These are phyloP conservation scores for Wickerhamomyces bovis DNA, from an alignment of 805 yeast species.

Conservation along the genomic window DNA sequence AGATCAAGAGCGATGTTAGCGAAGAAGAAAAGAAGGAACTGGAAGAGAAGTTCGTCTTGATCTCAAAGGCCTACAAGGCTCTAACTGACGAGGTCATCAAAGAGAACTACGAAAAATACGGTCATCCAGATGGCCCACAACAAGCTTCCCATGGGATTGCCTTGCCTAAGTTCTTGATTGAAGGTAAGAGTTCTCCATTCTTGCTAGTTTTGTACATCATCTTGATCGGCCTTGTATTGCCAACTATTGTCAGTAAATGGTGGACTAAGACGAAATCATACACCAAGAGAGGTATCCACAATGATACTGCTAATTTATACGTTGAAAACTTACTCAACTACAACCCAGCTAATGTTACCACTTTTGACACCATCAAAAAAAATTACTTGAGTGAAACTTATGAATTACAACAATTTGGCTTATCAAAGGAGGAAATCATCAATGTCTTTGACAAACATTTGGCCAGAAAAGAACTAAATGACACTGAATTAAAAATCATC, in stretches of 20 bases:
- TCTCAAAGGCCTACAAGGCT: conserved; percentile 90
- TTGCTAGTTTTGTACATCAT: conserved; percentile 60
- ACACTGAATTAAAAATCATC: conserved; percentile 47
- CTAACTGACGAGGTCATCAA: conserved; percentile 84
- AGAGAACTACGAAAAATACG: conserved; percentile 78
- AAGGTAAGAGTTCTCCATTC: conserved; percentile 66
- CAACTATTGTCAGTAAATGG: conserved; percentile 79
- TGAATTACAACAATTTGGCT: conserved; percentile 50
- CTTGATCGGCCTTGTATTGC: conserved; percentile 73
- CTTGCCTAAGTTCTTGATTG: conserved; percentile 84
- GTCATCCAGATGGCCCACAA: conserved; percentile 98
- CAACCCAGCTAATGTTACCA: conserved; percentile 59
- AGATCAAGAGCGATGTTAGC: conserved; percentile 51
- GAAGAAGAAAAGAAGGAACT: conserved; percentile 49
- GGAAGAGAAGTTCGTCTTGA: conserved; percentile 73
- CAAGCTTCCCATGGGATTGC: conserved; percentile 91
- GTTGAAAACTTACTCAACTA: conserved; percentile 68
- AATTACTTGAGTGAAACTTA: conserved; percentile 57
- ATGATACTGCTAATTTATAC: conserved; percentile 74
- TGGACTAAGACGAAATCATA: conserved; percentile 78
- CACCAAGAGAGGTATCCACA: conserved; percentile 79
- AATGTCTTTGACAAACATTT: conserved; percentile 52
- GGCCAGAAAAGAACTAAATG: conserved; percentile 35
- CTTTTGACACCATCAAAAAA: conserved; percentile 47
- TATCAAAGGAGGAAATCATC: conserved; percentile 42